phyloP scores from a whole-genome alignment of 805 yeast genomes.

The Maudiozyma turicensis region DNA sequence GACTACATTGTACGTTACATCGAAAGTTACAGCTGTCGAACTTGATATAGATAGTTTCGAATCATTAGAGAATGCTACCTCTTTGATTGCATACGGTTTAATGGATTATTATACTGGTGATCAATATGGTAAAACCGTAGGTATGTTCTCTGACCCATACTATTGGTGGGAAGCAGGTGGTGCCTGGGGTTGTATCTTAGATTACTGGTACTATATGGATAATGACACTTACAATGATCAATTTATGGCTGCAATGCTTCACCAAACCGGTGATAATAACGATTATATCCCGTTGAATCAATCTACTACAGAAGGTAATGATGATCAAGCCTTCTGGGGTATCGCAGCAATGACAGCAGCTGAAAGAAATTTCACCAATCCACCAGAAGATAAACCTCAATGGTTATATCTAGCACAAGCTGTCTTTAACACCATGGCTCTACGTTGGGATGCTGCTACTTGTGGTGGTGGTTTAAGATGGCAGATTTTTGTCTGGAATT shows the following conservation, averaged over 20 bases:
- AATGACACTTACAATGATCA: constrained; percentile 55
- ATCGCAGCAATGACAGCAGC: constrained; percentile 87
- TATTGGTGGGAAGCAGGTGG: constrained; percentile 99
- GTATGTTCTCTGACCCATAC: constrained; percentile 82
- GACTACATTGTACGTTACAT: neutral
- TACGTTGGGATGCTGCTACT: constrained; percentile 65
- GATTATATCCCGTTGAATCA: constrained; percentile 85
- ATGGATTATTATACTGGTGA: constrained; percentile 73
- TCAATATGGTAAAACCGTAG: constrained; percentile 65
- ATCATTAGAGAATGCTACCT: constrained; percentile 39
- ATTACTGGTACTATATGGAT: constrained; percentile 61
- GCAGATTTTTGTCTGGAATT: constrained; percentile 93
- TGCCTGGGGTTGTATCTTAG: constrained; percentile 82
- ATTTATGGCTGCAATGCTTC: constrained; percentile 52
- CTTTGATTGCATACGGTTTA: constrained; percentile 57
- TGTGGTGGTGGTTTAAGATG: constrained; percentile 92
- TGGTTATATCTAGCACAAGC: constrained; percentile 87
- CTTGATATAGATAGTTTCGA: constrained; percentile 24
- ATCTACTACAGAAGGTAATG: constrained; percentile 90
- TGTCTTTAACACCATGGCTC: constrained; percentile 80
- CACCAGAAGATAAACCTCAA: constrained; percentile 45
- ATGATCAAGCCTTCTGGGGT: constrained; percentile 98
- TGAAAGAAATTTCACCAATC: constrained; percentile 74
- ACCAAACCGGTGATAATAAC: constrained; percentile 64
- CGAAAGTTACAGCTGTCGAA: constrained; percentile 10